These are phyloP conservation scores for Tricholoma terreum DNA, from an alignment of 768 basidiomycete species.

Conservation along the genomic window DNA sequence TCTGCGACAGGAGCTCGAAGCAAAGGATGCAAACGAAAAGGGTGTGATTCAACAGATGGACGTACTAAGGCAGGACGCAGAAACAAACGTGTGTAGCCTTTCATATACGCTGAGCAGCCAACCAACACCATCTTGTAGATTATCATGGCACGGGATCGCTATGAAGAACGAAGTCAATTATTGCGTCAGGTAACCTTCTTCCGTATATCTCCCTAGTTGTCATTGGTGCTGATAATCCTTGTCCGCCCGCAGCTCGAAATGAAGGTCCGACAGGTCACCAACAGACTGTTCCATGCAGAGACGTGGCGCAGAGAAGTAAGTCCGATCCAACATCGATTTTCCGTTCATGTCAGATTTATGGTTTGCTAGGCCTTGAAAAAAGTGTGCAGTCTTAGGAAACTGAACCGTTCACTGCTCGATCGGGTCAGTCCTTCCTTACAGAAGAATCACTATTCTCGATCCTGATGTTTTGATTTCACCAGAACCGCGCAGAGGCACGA, in stretches of 20 bases:
- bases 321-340: not conserved
- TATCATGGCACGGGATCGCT: not conserved
- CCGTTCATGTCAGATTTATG: not conserved
- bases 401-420: not conserved
- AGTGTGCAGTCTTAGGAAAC: not conserved
- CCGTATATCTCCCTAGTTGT: not conserved
- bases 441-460: not conserved
- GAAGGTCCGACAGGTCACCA: not conserved
- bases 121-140: not conserved
- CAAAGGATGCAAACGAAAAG: not conserved
- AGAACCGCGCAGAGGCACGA: not conserved
- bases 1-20: not conserved
- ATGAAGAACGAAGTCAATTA: not conserved
- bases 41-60: not conserved
- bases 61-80: not conserved
- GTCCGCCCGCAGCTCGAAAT: not conserved
- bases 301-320: not conserved
- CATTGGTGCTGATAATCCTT: not conserved
- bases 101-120: not conserved
- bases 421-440: not conserved
- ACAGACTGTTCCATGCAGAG: not conserved
- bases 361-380: not conserved
- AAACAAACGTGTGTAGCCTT: not conserved
- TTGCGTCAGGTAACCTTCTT: not conserved
- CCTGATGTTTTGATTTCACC: not conserved